These are phyloP conservation scores for Euphorbia tirucalli DNA, from an alignment of 345 rosid species.

Conservation along the genomic window DNA sequence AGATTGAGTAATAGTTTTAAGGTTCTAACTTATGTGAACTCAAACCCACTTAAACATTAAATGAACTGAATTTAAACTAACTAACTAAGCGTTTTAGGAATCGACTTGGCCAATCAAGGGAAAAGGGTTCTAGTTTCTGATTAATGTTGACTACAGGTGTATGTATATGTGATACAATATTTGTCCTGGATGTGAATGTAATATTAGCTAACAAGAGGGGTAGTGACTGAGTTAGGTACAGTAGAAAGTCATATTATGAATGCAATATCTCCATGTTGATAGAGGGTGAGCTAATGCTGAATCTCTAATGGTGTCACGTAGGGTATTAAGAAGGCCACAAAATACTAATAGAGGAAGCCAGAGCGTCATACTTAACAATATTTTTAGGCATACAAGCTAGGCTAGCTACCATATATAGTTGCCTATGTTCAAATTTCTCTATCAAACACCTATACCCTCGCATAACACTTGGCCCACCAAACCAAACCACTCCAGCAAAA, in stretches of 20 bases:
- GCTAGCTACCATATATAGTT: neutral
- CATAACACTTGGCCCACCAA: conserved; percentile 9
- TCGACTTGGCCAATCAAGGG: no score
- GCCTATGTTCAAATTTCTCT: conserved; percentile 8
- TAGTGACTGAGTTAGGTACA: neutral
- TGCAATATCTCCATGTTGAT: neutral
- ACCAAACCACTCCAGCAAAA: conserved; percentile 24
- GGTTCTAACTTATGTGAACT: no score
- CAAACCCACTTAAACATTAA: no score
- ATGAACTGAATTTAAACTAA: no score
- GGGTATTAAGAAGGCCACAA: neutral
- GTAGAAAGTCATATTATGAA: neutral
- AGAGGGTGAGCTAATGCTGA: neutral
- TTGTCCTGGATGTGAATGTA: no score
- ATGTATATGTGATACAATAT: no score
- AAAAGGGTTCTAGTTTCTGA: no score
- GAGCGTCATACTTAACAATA: conserved; percentile 2
- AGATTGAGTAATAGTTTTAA: no score
- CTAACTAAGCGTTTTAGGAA: no score
- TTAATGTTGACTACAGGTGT: no score
- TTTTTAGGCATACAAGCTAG: conserved; percentile 12
- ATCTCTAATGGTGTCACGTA: conserved; percentile 20
- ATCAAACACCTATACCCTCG: conserved; percentile 16
- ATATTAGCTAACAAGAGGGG: neutral
- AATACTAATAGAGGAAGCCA: neutral